A percentile compares a stretch with the other conserved stretches of the same genome.
Conservation (phyloP, 805 yeast species). For the Maudiozyma bulderi region DNA sequence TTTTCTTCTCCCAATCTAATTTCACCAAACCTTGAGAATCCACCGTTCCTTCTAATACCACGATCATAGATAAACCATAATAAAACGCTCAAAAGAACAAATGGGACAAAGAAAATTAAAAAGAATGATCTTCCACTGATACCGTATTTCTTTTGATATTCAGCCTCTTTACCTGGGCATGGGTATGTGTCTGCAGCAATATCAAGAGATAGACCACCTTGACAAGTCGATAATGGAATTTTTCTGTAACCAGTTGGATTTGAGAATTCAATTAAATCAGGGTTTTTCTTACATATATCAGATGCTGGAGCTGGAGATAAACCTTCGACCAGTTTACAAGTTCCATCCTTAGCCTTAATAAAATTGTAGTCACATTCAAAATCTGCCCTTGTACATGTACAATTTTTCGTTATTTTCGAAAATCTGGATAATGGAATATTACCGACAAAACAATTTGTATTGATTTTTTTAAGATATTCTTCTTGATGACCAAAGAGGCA, state of each 20-base stretch:
- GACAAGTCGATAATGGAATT: conserved; percentile 77
- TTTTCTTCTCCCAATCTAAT: conserved; percentile 67
- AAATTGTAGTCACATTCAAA: conserved; percentile 92
- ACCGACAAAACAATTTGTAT: conserved; percentile 58
- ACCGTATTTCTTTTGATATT: conserved; percentile 44
- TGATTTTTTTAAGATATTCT: conserved; percentile 46
- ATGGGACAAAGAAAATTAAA: conserved; percentile 47
- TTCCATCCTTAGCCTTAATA: conserved; percentile 60
- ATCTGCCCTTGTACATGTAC: conserved; percentile 79
- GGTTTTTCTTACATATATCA: conserved; percentile 45
- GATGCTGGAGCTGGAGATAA: conserved; percentile 54
- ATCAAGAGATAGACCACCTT: conserved; percentile 68
- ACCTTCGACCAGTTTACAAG: conserved; percentile 78
- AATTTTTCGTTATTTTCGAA: conserved; percentile 48
- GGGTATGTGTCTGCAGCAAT: conserved; percentile 47
- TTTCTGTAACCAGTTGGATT: conserved; percentile 89
- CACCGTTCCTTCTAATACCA: conserved; percentile 73
- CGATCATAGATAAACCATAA: conserved; percentile 70
- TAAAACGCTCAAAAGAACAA: conserved; percentile 40
- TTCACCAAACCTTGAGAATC: conserved; percentile 70
- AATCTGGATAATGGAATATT: conserved; percentile 51
- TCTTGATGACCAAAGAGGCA: conserved; percentile 70
- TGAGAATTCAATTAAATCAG: conserved; percentile 57
- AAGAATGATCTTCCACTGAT: conserved; percentile 49
- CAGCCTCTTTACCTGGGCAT: conserved; percentile 79